Percentiles rank a stretch among this genome's conserved stretches.
Conservation (phyloP, 352 stramenopile species). For the Globisporangium nunn region DNA sequence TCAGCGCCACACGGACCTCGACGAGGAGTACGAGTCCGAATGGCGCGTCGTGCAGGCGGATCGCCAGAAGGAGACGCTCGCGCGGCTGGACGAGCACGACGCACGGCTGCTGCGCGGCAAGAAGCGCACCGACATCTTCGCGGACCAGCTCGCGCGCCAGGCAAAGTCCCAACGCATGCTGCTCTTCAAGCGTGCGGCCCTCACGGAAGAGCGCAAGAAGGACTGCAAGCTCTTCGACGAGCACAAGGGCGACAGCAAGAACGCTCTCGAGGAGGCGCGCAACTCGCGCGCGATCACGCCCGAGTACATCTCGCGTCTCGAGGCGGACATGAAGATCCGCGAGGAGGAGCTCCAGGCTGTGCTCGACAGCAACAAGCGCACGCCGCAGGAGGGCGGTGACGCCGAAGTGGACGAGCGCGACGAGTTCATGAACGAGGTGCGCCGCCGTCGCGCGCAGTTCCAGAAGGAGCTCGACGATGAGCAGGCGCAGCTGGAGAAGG, state of each 20-base stretch:
- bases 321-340: slow-evolving; percentile 84
- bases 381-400: slow-evolving; percentile 65
- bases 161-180: slow-evolving; percentile 82
- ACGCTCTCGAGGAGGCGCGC: slow-evolving; percentile 58
- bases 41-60: slow-evolving; percentile 69
- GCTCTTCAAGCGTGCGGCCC: slow-evolving; percentile 78
- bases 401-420: slow-evolving; percentile 71
- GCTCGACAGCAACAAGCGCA: slow-evolving; percentile 83
- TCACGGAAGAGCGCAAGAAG: slow-evolving; percentile 79
- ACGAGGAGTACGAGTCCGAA: slow-evolving; percentile 82
- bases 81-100: slow-evolving; percentile 60
- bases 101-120: slow-evolving; percentile 65
- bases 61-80: slow-evolving; percentile 53
- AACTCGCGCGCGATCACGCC: slow-evolving; percentile 71
- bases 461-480: slow-evolving; percentile 82
- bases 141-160: slow-evolving; percentile 70
- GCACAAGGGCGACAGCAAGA: slow-evolving; percentile 81
- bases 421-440: slow-evolving; percentile 87
- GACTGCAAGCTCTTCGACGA: slow-evolving; percentile 78
- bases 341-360: slow-evolving; percentile 65
- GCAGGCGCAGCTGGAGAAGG: slow-evolving; percentile 59
- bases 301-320: slow-evolving; percentile 77
- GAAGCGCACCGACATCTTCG: slow-evolving; percentile 82
- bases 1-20: slow-evolving; percentile 59
- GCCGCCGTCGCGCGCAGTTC: slow-evolving; percentile 66